phyloP scores from a whole-genome alignment of 2,329 filamentous ascomycete species.

The Ophioceras dolichostomum region DNA sequence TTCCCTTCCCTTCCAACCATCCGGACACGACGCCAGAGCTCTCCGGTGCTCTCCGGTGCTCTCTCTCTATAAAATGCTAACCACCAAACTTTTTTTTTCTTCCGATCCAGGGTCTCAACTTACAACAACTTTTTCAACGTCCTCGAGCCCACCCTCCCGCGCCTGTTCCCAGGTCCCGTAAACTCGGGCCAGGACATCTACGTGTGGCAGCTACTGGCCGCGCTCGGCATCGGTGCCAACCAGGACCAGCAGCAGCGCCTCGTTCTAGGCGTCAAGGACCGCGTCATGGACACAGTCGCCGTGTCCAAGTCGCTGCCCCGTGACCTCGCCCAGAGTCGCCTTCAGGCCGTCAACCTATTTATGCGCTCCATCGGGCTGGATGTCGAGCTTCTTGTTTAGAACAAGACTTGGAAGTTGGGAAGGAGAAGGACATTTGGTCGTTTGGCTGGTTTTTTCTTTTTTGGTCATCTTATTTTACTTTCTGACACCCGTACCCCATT shows the following conservation, averaged over 20 bases:
- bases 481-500: too few relatives aligned
- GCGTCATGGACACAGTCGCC: slow-evolving; percentile 88
- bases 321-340: slow-evolving; percentile 70
- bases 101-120: slow-evolving; percentile 53
- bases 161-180: slow-evolving; percentile 86
- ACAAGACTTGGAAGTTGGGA: too few relatives aligned
- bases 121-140: slow-evolving; percentile 83
- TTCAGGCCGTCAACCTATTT: slow-evolving; percentile 92
- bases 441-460: too few relatives aligned
- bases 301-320: slow-evolving; percentile 81
- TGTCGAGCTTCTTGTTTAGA: slow-evolving; percentile 55
- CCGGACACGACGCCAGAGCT: too few relatives aligned
- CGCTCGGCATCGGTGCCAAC: slow-evolving; percentile 84
- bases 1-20: background rate
- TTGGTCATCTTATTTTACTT: background rate
- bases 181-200: slow-evolving; percentile 88
- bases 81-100: slow-evolving; percentile 18
- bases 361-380: slow-evolving; percentile 98
- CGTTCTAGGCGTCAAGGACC: slow-evolving; percentile 92
- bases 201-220: slow-evolving; percentile 95
- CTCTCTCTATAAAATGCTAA: background rate
- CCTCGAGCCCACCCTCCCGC: slow-evolving; percentile 70
- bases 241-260: slow-evolving; percentile 92
- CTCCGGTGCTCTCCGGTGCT: background rate
- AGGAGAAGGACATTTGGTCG: too few relatives aligned